These are phyloP conservation scores for Lenzites betulinus DNA, from an alignment of 768 basidiomycete species.

Conservation along the genomic window DNA sequence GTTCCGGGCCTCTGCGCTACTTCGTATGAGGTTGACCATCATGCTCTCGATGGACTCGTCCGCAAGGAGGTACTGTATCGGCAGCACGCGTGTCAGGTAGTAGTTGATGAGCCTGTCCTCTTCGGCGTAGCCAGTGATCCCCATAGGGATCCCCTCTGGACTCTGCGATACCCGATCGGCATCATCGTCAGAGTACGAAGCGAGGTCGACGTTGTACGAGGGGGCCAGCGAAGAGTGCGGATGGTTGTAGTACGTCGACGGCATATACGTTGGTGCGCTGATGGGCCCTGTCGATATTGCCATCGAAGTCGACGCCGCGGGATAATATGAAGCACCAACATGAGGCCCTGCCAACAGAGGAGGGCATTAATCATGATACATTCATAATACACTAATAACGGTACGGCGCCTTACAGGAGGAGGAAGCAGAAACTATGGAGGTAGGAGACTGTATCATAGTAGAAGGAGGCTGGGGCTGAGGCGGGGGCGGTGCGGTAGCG, in stretches of 20 bases:
- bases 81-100: constrained; percentile 65
- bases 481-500: constrained; percentile 17
- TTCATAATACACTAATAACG: constrained; percentile 66
- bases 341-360: constrained; percentile 51
- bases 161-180: constrained; percentile 15
- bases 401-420: constrained; percentile 74
- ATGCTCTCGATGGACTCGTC: constrained; percentile 47
- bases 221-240: constrained; percentile 23
- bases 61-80: constrained; percentile 70
- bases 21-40: constrained; percentile 52
- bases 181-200: constrained; percentile 20
- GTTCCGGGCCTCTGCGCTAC: constrained; percentile 48
- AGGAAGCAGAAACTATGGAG: constrained; percentile 53
- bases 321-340: constrained; percentile 21
- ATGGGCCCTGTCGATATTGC: constrained; percentile 6
- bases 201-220: constrained; percentile 22
- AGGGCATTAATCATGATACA: constrained; percentile 71
- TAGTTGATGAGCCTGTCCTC: constrained; percentile 38
- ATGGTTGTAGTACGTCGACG: constrained; percentile 17
- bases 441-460: constrained; percentile 40
- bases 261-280: constrained; percentile 6
- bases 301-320: constrained; percentile 4
- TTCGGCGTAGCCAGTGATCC: constrained; percentile 16
- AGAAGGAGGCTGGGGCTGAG: constrained; percentile 30
- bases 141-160: constrained; percentile 9